Evolutionary conservation across 208 protist genomes (phyloP), one percentile per base, ranked within the genome.

Genomic region (Trypanosoma boissoni): DNA sequence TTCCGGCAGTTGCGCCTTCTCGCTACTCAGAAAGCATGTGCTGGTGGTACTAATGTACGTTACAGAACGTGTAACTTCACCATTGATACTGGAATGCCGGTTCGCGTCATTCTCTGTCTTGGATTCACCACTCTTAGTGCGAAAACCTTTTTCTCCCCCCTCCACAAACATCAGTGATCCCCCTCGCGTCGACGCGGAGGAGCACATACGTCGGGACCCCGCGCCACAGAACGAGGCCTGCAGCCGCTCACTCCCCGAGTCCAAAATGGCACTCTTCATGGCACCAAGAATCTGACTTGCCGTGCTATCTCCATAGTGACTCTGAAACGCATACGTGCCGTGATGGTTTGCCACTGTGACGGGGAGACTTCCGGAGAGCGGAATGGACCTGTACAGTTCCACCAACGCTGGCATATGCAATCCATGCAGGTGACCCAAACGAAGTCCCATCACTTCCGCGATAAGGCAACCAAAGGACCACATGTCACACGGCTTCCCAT

Each of bases 401-500:
- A 79, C 57, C 29, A 94, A 71, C 4, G 72, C 77, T 2, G 80
- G 82, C 51, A 86, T 70, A 53, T 87, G 80, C 42, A 94, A 59
- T 10, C 78, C 73, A 37, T 67, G 72, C 21, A 91, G 59, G 72
- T 94, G 87, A 14, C 75, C 83, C 14, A 94, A 69, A 26, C 78
- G 64, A 1, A 94, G 66, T 42, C 83, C 83, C 61, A 94, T 86
- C 24, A 91, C 64, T 18, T 88, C 76, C 10, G 83, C 80, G 23
- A 94, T 55, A 5, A 94, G 60, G 64, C 80, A 91, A 27, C 87
- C 87, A 58, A 91, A 78, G 27, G 78, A 87, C 83, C 87, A 94
- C 51, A 94, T 64, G 50, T 94, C 87, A 56, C 83, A 91, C 41
- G 81, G 71, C 52, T 87, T 80, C 41, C 78, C 72, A 72, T 94